phyloP scores from a whole-genome alignment of 176 grass and related monocot genomes.

The Carex kokanica region DNA sequence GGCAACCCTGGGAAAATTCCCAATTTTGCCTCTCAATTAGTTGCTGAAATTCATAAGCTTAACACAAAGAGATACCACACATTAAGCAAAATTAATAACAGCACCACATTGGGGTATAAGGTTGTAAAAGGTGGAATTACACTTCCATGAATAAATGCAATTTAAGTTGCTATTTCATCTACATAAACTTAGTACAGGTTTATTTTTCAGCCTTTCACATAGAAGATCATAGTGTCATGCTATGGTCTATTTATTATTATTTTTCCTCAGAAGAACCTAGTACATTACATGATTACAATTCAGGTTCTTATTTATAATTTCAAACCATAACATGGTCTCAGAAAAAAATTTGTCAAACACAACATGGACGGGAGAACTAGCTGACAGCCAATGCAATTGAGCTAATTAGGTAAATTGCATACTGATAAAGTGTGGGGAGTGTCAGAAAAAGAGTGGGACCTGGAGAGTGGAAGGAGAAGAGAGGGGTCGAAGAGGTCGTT shows the following conservation, averaged over 20 bases:
- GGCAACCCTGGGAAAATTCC: conserved; percentile 55
- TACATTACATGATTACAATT: background rate
- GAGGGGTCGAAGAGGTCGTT: conserved; percentile 77
- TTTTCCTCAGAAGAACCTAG: background rate
- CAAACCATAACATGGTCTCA: background rate
- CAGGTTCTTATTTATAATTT: background rate
- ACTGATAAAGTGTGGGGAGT: background rate
- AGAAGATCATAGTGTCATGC: background rate
- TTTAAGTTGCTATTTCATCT: background rate
- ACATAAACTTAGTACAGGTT: background rate
- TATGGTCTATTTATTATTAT: background rate
- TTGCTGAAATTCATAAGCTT: background rate
- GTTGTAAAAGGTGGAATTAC: background rate
- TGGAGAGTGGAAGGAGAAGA: conserved; percentile 80
- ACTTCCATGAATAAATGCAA: background rate
- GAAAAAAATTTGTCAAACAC: background rate
- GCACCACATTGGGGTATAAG: background rate
- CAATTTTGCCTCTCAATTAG: background rate
- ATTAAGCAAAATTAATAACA: background rate
- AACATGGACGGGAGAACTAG: background rate
- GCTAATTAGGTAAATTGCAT: background rate
- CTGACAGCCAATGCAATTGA: background rate
- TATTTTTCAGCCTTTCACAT: background rate
- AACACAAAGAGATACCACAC: background rate
- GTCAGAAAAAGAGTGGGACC: conserved; percentile 26